Base-by-base conservation (phyloP, 345 rosid species). In the Pistacia integerrima region DNA sequence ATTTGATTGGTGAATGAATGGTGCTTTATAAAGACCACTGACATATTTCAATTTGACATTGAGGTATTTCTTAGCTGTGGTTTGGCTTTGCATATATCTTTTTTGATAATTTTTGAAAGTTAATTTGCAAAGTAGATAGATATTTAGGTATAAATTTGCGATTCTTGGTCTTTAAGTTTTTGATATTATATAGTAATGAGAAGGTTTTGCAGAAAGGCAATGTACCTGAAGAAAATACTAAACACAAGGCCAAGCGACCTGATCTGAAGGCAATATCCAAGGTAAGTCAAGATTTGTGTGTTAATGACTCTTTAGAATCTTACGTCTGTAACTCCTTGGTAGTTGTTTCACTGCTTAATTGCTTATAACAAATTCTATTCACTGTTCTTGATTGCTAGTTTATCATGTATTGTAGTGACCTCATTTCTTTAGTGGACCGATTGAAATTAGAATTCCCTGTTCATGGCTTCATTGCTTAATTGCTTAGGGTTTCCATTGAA, bases 241-340 rank as follows among this genome's bases (percentile, higher is more conserved):
- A 83, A 83, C 17, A 36, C n/a, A 74, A 81, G 78, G 68, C 86
- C 76, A 90, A 77, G 74, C 89, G 98, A 78, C 94, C 99, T 63
- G 97, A 96, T 76, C 73, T 96, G 79, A 96, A 92, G 85, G 97
- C 94, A 28, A 46, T 89, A 64, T 64, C 93, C n/a, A 85, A 88
- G 97, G 98, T 81, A 90, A 77, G 94, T 85, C 17, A 54, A 67
- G 41, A 13, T 80, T n/a, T 52, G 46, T 73, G 38, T 28, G 22
- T 5, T 73, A 25, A 17, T 35, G 35, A 33, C 63, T 76, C 65
- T 64, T 55, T 30, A 22, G 28, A 8, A 46, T n/a, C 51, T 30
- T 9, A 33, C 57, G 33, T 65, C 11, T 7, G 1, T 65, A 25
- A 4, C 63, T 59, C 68, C 18, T 5, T 28, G 30, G 58, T 30